phyloP scores from a whole-genome alignment of 2,329 filamentous ascomycete genomes.

The Pochonia chlamydosporia region DNA sequence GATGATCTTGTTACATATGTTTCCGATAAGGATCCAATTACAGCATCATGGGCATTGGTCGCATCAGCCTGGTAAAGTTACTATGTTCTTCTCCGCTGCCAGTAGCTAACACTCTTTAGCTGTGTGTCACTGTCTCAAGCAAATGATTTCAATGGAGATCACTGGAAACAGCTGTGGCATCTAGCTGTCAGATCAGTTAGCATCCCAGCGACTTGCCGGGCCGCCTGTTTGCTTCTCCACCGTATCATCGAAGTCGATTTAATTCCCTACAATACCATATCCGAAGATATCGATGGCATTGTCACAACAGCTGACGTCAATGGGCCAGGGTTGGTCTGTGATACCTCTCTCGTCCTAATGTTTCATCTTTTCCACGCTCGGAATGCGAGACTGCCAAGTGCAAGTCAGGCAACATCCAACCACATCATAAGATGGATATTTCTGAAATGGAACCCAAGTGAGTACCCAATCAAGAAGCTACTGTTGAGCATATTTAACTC shows the following conservation, averaged over 20 bases:
- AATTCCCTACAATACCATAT: conserved; percentile 61
- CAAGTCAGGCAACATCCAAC: conserved; percentile 60
- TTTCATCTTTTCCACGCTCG: conserved; percentile 59
- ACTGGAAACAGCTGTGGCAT: conserved; percentile 74
- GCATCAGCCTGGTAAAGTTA: conserved; percentile 66
- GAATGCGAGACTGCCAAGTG: conserved; percentile 62
- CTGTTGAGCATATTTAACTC: background rate
- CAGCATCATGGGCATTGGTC: conserved; percentile 78
- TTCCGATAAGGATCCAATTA: conserved; percentile 60
- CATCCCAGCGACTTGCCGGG: conserved; percentile 64
- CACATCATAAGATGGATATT: conserved; percentile 78
- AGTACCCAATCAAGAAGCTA: conserved; percentile 18
- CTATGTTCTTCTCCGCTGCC: background rate
- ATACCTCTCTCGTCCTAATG: conserved; percentile 73
- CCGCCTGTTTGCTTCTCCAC: conserved; percentile 69
- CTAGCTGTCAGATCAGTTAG: conserved; percentile 65
- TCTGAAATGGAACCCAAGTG: conserved; percentile 76
- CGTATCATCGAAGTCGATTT: conserved; percentile 60
- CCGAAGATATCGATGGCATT: conserved; percentile 66
- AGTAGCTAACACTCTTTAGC: conserved; percentile 22
- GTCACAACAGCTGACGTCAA: conserved; percentile 73
- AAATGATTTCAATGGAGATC: conserved; percentile 30
- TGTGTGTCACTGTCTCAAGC: conserved; percentile 19
- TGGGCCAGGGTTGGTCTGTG: conserved; percentile 72
- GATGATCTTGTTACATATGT: conserved; percentile 52